These are phyloP conservation scores for Immersiporthe knoxdaviesiana DNA, from an alignment of 2,329 filamentous ascomycete genomes.

Conservation along the genomic window DNA sequence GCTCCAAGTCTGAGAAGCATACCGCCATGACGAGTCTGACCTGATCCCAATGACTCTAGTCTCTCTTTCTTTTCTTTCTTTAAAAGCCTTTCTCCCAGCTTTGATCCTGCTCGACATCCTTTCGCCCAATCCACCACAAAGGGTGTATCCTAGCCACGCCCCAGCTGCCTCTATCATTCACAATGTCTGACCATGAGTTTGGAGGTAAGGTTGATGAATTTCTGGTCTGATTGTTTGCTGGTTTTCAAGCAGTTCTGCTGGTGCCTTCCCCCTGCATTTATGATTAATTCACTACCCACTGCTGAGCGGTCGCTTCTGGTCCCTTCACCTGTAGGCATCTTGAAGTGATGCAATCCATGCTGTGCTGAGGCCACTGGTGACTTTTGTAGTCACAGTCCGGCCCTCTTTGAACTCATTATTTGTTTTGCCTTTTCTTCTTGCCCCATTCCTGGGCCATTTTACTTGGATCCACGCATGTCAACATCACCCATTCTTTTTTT, in stretches of 20 bases:
- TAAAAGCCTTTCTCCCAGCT: background rate
- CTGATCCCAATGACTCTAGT: constrained; percentile 9
- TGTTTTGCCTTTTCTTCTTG: too few relatives aligned
- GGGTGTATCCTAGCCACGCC: constrained; percentile 5
- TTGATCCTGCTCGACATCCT: background rate
- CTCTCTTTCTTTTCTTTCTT: background rate
- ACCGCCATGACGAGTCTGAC: constrained; percentile 22
- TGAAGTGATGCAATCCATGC: constrained; percentile 10
- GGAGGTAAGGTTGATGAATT: constrained; percentile 51
- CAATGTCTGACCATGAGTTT: constrained; percentile 70
- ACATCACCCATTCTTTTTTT: background rate
- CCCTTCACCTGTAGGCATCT: background rate
- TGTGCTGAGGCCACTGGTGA: constrained; percentile 8
- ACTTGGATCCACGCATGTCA: too few relatives aligned
- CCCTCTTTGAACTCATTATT: too few relatives aligned
- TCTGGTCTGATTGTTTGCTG: background rate
- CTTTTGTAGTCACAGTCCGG: background rate
- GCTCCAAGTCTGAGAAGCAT: constrained; percentile 18
- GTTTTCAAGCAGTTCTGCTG: background rate
- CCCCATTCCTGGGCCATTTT: background rate
- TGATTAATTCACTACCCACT: background rate
- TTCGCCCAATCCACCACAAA: background rate
- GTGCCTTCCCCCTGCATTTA: background rate
- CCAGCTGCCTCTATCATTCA: constrained; percentile 30
- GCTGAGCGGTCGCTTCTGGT: background rate